Evolutionary conservation across 768 basidiomycete species (phyloP).

Genomic region (Coprinopsis marcescibilis): DNA sequence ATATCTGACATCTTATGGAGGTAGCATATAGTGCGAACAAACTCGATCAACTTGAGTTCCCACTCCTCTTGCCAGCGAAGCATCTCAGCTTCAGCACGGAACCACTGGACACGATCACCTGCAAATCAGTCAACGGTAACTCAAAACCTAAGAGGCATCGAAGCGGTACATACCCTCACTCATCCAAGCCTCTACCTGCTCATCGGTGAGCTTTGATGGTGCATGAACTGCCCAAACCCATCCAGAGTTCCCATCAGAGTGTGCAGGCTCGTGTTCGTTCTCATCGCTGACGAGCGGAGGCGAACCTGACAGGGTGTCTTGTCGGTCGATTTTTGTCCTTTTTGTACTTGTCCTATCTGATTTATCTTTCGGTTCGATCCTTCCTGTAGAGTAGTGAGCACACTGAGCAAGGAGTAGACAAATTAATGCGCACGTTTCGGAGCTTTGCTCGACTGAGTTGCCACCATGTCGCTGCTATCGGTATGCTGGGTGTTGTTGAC

Average conservation of each 20-base stretch:
- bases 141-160: not conserved
- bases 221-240: not conserved
- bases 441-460: not conserved
- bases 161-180: not conserved
- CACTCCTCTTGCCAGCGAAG: slow-evolving; percentile 12
- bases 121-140: no score
- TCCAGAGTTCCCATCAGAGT: not conserved
- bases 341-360: no score
- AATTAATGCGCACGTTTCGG: no score
- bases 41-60: slow-evolving; percentile 10
- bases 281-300: not conserved
- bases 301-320: not conserved
- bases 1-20: slow-evolving; percentile 1
- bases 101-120: slow-evolving; percentile 15
- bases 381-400: no score
- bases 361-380: no score
- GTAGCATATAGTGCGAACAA: slow-evolving; percentile 4
- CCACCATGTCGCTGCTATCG: not conserved
- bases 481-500: not conserved
- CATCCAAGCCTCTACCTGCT: not conserved
- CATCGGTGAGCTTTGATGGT: not conserved
- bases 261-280: not conserved
- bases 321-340: no score
- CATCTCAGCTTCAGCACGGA: slow-evolving; percentile 14
- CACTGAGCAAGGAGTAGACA: no score